Conservation (phyloP, 306 rosid genomes). For the Pyrus pyrifolia region DNA sequence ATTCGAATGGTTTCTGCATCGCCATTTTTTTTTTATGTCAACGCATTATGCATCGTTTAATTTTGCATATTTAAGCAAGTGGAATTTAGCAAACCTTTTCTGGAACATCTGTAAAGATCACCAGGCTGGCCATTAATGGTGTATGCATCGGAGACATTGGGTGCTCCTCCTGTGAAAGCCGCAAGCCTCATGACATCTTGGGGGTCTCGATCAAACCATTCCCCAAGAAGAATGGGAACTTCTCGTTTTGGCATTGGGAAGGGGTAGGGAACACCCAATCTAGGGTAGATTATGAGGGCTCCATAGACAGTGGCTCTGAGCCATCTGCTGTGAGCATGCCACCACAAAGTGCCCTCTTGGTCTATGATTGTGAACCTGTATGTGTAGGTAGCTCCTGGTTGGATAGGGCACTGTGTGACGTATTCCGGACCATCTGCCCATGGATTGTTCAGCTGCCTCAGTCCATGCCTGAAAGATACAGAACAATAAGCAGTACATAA, state of each 20-base stretch:
- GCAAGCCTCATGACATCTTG: slow-evolving; percentile 49
- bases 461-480: slow-evolving; percentile 63
- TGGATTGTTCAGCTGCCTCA: slow-evolving; percentile 75
- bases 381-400: slow-evolving; percentile 84
- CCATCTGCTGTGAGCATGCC: slow-evolving; percentile 93
- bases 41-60: not conserved
- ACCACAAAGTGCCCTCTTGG: slow-evolving; percentile 92
- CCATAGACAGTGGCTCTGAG: slow-evolving; percentile 94
- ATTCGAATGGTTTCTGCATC: slow-evolving; percentile 63
- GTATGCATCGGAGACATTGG: slow-evolving; percentile 66
- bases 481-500: not conserved
- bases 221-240: slow-evolving; percentile 60
- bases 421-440: slow-evolving; percentile 97
- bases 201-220: slow-evolving; percentile 85
- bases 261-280: slow-evolving; percentile 64
- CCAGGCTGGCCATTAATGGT: slow-evolving; percentile 93
- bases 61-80: not conserved
- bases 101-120: slow-evolving; percentile 73
- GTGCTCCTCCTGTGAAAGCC: slow-evolving; percentile 75
- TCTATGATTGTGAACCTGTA: slow-evolving; percentile 70
- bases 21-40: not conserved
- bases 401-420: slow-evolving; percentile 85
- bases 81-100: slow-evolving; percentile 39
- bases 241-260: slow-evolving; percentile 65
- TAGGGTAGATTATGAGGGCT: slow-evolving; percentile 70